phyloP scores from a whole-genome alignment of 352 stramenopile species.

The Globisporangium cystogenes region DNA sequence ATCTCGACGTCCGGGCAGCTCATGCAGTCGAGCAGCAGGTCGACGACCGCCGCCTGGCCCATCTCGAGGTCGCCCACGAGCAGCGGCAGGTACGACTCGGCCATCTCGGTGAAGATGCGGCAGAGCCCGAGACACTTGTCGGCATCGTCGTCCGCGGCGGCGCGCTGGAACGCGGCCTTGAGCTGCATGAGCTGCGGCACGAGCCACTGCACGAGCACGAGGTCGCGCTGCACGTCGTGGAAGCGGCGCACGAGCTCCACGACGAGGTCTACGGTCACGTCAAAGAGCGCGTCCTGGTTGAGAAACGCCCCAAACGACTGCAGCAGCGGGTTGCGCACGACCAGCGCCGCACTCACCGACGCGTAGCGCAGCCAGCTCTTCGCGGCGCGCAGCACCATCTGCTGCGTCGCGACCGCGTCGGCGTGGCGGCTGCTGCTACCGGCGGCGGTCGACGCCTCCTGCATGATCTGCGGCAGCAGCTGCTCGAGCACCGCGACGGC shows the following conservation, averaged over 20 bases:
- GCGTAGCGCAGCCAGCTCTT: conserved; percentile 62
- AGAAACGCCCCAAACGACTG: conserved; percentile 65
- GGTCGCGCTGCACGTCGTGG: conserved; percentile 35
- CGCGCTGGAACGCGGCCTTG: conserved; percentile 38
- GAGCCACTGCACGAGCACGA: conserved; percentile 69
- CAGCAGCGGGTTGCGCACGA: conserved; percentile 61
- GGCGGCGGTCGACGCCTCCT: conserved; percentile 30
- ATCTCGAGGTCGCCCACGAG: conserved; percentile 58
- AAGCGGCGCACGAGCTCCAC: conserved; percentile 76
- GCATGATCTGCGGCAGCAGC: conserved; percentile 74
- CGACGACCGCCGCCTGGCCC: conserved; percentile 59
- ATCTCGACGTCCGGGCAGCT: conserved; percentile 72
- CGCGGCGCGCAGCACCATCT: conserved; percentile 51
- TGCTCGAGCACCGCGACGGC: conserved; percentile 45
- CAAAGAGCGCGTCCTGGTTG: conserved; percentile 73
- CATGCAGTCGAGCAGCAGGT: conserved; percentile 88
- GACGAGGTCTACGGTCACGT: conserved; percentile 74
- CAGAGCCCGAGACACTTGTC: conserved; percentile 77
- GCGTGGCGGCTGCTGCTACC: conserved; percentile 2
- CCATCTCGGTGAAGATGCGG: conserved; percentile 89
- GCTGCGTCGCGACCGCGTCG: conserved; percentile 34
- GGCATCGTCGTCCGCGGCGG: conserved; percentile 54
- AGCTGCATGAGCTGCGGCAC: conserved; percentile 70
- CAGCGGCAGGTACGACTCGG: conserved; percentile 79
- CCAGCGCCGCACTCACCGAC: conserved; percentile 27